These are phyloP conservation scores for Pelargonium hybrid DNA, from an alignment of 441 rosid species.

Conservation along the genomic window DNA sequence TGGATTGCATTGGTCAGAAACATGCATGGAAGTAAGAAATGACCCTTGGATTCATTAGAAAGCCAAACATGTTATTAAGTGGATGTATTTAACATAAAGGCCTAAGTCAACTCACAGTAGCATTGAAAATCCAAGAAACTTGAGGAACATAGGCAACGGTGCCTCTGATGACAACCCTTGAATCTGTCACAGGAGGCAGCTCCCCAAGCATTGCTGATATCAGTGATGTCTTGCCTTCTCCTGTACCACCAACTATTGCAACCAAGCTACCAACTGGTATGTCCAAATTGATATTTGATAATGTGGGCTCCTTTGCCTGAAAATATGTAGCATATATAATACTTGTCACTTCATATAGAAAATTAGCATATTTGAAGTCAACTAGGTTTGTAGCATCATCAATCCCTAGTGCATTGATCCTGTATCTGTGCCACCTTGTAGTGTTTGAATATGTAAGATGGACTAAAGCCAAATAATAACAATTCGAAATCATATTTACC, in stretches of 20 bases:
- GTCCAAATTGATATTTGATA: conserved; percentile 72
- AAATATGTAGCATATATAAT: conserved; percentile 16
- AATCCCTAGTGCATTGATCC: neutral
- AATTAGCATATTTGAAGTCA: neutral
- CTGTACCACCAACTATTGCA: conserved; percentile 89
- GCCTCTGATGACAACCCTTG: conserved; percentile 62
- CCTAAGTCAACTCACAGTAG: conserved; percentile 51
- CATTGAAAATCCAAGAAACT: conserved; percentile 96
- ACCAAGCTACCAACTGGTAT: conserved; percentile 84
- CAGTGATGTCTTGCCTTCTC: conserved; percentile 95
- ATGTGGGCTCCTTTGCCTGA: conserved; percentile 71
- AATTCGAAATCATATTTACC: neutral
- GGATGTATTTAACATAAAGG: conserved; percentile 11
- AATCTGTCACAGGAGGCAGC: conserved; percentile 57
- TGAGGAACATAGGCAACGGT: conserved; percentile 91
- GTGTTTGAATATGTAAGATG: neutral
- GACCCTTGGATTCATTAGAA: neutral
- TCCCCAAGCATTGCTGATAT: conserved; percentile 95
- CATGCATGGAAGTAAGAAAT: neutral
- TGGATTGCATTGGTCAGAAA: conserved; percentile 2
- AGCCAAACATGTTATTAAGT: neutral
- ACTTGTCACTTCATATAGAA: conserved; percentile 4
- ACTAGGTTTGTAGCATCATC: neutral
- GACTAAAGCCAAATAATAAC: neutral
- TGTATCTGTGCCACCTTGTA: neutral